phyloP scores from a whole-genome alignment of 164 flowering plant species.

The Nelumbo lutea region DNA sequence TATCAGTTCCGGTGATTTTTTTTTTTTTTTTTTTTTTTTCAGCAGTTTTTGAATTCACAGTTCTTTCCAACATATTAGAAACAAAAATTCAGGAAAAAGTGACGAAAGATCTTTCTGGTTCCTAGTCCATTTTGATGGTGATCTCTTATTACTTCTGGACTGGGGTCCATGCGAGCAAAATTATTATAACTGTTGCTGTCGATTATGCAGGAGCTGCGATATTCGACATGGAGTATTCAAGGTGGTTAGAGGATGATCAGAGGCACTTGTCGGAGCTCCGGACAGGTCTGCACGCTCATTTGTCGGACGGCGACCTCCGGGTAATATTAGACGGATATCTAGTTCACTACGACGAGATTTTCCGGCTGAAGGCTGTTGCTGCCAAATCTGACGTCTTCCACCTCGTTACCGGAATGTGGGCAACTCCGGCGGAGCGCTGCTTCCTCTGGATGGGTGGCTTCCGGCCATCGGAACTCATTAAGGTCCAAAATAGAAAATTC shows the following conservation, averaged over 20 bases:
- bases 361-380: slow-evolving; percentile 67
- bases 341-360: slow-evolving; percentile 79
- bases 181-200: background rate
- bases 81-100: no score
- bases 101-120: no score
- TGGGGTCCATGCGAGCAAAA: background rate
- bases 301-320: slow-evolving; percentile 65
- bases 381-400: slow-evolving; percentile 91
- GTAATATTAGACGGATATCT: slow-evolving; percentile 61
- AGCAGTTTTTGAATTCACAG: background rate
- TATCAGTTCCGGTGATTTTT: slow-evolving; percentile 59
- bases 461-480: slow-evolving; percentile 89
- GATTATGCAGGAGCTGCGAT: slow-evolving; percentile 65
- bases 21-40: background rate
- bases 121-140: background rate
- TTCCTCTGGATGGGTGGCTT: slow-evolving; percentile 99
- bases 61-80: no score
- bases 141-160: background rate
- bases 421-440: slow-evolving; percentile 90
- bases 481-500: slow-evolving; percentile 35
- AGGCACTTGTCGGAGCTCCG: slow-evolving; percentile 84
- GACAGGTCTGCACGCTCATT: slow-evolving; percentile 61
- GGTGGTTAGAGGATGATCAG: slow-evolving; percentile 89
- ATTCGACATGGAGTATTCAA: slow-evolving; percentile 93
- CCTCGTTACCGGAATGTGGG: slow-evolving; percentile 90